phyloP scores from a whole-genome alignment of 2,329 filamentous ascomycete genomes.

The Cercospora brassicicola region DNA sequence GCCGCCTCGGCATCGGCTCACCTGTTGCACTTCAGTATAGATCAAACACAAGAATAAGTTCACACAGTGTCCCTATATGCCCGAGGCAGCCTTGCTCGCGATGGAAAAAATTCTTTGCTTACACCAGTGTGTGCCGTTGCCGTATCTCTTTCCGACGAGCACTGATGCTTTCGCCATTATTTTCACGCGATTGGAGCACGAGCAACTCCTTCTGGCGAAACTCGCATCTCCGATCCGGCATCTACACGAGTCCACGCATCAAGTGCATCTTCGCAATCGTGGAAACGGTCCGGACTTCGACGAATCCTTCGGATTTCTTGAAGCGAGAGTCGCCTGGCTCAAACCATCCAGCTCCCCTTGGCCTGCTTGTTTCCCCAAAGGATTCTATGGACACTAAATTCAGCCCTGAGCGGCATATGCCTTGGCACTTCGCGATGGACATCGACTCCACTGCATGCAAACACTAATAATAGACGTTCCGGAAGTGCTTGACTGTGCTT shows the following conservation, averaged over 20 bases:
- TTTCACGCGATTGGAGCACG: background rate
- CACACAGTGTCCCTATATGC: background rate
- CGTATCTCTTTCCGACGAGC: background rate
- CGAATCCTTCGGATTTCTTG: background rate
- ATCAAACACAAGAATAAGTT: background rate
- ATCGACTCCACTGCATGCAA: background rate
- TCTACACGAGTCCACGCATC: background rate
- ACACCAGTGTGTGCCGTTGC: background rate
- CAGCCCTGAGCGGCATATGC: background rate
- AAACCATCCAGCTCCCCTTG: background rate
- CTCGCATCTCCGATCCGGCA: background rate
- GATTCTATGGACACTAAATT: background rate
- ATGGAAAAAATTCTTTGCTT: background rate
- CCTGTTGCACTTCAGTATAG: background rate
- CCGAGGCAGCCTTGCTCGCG: background rate
- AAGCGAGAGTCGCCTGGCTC: background rate
- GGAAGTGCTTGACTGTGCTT: conserved; percentile 1
- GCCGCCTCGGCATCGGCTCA: background rate
- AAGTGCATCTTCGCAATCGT: background rate
- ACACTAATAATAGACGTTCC: background rate
- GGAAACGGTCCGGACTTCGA: background rate
- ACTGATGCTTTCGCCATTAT: background rate
- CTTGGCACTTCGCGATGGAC: background rate
- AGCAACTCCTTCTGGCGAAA: background rate
- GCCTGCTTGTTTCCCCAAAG: background rate